Evolutionary conservation across 441 rosid genomes (phyloP), one percentile per base, ranked within the genome.

Genomic region (Aleurites moluccanus): DNA sequence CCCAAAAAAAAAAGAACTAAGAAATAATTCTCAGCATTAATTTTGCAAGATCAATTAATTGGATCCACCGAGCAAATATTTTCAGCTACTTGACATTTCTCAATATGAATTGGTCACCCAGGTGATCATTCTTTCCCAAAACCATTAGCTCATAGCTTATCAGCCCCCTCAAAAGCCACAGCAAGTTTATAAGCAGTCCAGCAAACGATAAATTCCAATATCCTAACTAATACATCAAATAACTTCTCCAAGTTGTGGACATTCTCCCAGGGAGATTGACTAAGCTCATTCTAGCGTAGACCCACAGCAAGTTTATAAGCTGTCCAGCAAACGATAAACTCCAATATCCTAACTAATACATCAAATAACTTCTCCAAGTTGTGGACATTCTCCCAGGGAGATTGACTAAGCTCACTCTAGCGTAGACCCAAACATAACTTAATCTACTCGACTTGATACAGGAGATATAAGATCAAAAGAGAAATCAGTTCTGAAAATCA

Each of bases 281-380:
- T 35, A 59, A 59, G 64, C 74, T 60, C 50, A 69, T 33, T 38
- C 25, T 42, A 27, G 27, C 33, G 47, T 50, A 10, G 28, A 73
- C 14, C 47, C 60, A 63, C n/a, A n/a, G n/a, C n/a, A n/a, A n/a
- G n/a, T n/a, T n/a, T 35, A 55, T 71, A 77, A 38, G 40, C 61
- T 67, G 35, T 25, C 35, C 38, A 25, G 55, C 25, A 40, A 40
- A 15, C 23, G 10, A 53, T 72, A 47, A 69, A 55, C 27, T 63
- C 42, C 40, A 49, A 52, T 45, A 49, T 59, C 49, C 61, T 27
- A 50, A 18, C 10, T 52, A 63, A 25, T 20, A n/a, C 11, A 49
- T 21, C 9, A 45, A 38, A 47, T 4, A 53, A 62, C n/a, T 18
- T 6, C 33, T 33, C 13, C 9, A n/a, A 52, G n/a, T n/a, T n/a